Percentiles rank a stretch among this genome's conserved stretches.
Evolutionary conservation across 1,284 basidiomycete genomes (phyloP).

Genomic region (Sporisorium reilianum): DNA sequence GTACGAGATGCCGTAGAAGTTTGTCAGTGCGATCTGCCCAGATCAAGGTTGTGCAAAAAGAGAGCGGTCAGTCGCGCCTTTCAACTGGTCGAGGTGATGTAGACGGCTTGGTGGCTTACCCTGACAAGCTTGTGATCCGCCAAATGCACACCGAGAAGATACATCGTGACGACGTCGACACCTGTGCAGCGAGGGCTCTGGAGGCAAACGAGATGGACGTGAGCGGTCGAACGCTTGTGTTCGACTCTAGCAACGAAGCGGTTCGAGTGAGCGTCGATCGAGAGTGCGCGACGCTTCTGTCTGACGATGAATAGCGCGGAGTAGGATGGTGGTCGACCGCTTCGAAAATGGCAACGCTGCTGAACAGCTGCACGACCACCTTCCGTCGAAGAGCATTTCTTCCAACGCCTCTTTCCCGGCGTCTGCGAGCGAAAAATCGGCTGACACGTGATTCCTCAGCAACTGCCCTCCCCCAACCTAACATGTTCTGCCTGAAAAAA

Average conservation of each 20-base stretch:
- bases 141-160: constrained; percentile 66
- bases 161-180: constrained; percentile 51
- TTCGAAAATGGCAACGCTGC: too few species aligned
- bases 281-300: not conserved
- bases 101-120: constrained; percentile 47
- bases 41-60: too few species aligned
- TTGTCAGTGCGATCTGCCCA: constrained; percentile 84
- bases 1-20: constrained; percentile 85
- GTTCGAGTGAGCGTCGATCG: too few species aligned
- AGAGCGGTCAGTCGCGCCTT: not conserved
- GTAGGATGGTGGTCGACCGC: not conserved
- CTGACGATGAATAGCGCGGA: not conserved
- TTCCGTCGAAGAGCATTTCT: constrained; percentile 10
- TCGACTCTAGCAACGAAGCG: too few species aligned
- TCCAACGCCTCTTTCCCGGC: constrained; percentile 3
- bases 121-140: constrained; percentile 68
- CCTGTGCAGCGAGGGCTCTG: not conserved
- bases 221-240: not conserved
- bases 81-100: not conserved
- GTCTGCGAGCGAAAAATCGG: constrained; percentile 16
- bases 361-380: not conserved
- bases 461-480: not conserved
- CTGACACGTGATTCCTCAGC: constrained; percentile 38
- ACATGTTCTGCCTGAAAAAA: constrained; percentile 1
- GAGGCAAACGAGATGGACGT: not conserved